phyloP scores from a whole-genome alignment of 2,329 filamentous ascomycete species.

The Dothideomycetidae sp. region DNA sequence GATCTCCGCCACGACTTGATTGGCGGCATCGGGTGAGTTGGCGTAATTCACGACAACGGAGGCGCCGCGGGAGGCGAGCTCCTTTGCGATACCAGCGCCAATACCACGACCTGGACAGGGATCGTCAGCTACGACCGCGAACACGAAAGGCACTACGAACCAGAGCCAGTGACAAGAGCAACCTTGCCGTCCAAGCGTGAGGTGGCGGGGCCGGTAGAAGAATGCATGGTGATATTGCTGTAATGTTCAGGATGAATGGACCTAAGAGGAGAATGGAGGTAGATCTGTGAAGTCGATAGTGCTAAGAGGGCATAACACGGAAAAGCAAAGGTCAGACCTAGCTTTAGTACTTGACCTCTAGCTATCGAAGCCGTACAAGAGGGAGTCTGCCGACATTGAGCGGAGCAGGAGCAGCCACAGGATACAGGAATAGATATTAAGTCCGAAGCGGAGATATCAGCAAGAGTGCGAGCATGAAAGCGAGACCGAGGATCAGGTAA shows the following conservation, averaged over 20 bases:
- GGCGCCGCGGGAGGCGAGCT: constrained; percentile 50
- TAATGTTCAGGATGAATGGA: too few species aligned
- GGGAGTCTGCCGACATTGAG: constrained; percentile 1
- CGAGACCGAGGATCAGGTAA: too few species aligned
- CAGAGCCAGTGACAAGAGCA: constrained; percentile 40
- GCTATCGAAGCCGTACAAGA: too few species aligned
- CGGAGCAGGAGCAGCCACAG: too few species aligned
- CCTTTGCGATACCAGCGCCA: constrained; percentile 50
- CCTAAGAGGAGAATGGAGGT: too few species aligned
- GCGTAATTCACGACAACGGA: constrained; percentile 55
- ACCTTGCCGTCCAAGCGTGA: constrained; percentile 41
- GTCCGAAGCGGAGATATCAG: too few species aligned
- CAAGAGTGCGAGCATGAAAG: too few species aligned
- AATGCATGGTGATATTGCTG: constrained; percentile 24
- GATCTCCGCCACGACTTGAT: constrained; percentile 52
- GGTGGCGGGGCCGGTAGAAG: constrained; percentile 29
- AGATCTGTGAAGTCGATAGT: too few species aligned
- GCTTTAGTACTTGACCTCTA: too few species aligned
- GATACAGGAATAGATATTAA: too few species aligned
- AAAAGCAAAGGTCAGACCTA: too few species aligned
- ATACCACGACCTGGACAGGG: constrained; percentile 43
- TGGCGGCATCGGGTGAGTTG: constrained; percentile 49
- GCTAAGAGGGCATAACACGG: too few species aligned
- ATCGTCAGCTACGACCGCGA: constrained; percentile 13
- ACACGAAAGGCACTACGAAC: constrained; percentile 19